Percentiles rank a stretch among this genome's conserved stretches.
Conservation (phyloP, 1,284 basidiomycete species). For the Erythrobasidium hasegawianum region DNA sequence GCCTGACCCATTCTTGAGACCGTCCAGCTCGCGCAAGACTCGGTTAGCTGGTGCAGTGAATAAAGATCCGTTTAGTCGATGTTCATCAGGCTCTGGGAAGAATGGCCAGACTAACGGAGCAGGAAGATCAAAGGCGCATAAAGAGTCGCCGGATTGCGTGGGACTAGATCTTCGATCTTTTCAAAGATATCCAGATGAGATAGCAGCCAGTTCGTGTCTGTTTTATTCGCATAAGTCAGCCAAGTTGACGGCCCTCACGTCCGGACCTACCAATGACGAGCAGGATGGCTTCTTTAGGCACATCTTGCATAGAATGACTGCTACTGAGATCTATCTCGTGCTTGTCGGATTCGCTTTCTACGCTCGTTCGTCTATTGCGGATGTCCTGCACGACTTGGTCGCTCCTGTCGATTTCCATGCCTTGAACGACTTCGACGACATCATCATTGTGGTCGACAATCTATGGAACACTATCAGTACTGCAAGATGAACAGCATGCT, state of each 20-base stretch:
- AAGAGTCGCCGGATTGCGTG: not conserved
- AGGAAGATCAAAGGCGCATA: conserved; percentile 15
- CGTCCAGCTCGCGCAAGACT: conserved; percentile 25
- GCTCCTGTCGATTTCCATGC: not conserved
- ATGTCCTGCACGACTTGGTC: not conserved
- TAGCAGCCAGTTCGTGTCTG: conserved; percentile 30
- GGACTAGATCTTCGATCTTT: conserved; percentile 15
- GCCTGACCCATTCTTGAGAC: conserved; percentile 1
- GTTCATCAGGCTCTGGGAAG: not conserved
- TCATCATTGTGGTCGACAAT: conserved; percentile 15
- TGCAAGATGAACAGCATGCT: not conserved
- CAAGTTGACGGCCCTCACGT: not conserved
- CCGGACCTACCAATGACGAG: conserved; percentile 22
- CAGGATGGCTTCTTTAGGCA: conserved; percentile 13
- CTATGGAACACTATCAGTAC: not conserved
- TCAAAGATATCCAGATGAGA: conserved; percentile 20
- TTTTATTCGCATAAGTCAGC: no score
- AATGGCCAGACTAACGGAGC: conserved; percentile 11
- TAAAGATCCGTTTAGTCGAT: not conserved
- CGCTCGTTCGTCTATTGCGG: not conserved
- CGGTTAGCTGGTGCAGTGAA: conserved; percentile 3
- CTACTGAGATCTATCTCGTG: conserved; percentile 2
- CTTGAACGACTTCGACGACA: conserved; percentile 4
- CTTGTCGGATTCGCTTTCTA: conserved; percentile 3
- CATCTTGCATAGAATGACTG: conserved; percentile 1